Evolutionary conservation across 2,329 filamentous ascomycete genomes (phyloP), one percentile per base, ranked within the genome.

Genomic region (Phaeosphaeriaceae sp.): DNA sequence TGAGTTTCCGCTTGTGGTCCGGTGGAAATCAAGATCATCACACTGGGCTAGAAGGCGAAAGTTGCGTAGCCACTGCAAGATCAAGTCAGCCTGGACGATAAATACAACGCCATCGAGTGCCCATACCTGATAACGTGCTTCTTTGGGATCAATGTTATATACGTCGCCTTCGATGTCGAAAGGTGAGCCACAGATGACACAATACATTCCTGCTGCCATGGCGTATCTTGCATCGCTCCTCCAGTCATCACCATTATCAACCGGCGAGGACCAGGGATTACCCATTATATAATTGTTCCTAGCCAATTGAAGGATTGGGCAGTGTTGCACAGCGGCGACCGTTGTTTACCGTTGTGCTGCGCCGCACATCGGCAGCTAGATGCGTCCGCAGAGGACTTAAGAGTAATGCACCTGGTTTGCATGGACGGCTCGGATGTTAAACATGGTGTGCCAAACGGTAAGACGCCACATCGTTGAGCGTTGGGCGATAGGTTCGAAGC

Each of bases 111-210:
- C 24, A 25, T 33, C 9, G 7, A 17, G 22, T 2, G 17, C 15
- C 52, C 62, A 46, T 42, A 69, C 69, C 55, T 66, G 58, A 53
- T 62, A 72, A 9, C 54, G 59, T 2, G 50, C 25, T 17, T 65
- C 62, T 45, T 66, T 62, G 4, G 58, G 44, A 22, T 72, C 62
- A 5, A 72, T 51, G 19, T 66, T 63, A 53, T 69, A 66, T 15
- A 69, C 53, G 11, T 66, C 59, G 5, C 61, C 64, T 41, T 68
- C 57, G 6, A 72, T 52, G 19, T 69, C 67, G 48, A 73, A 73
- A 1, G 66, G 70, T 3, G 62, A 63, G 22, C 72, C 69, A 42
- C 71, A 73, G 17, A 72, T 53, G 1, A 72, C 63, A 57, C 72
- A 73, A 48, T 66, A 72, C 11, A 60, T 60, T 7, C 62, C 61